A percentile compares a stretch with the other conserved stretches of the same genome.
These are phyloP conservation scores for Cladosporium sp. DNA, from an alignment of 2,329 filamentous ascomycete genomes.

Conservation along the genomic window DNA sequence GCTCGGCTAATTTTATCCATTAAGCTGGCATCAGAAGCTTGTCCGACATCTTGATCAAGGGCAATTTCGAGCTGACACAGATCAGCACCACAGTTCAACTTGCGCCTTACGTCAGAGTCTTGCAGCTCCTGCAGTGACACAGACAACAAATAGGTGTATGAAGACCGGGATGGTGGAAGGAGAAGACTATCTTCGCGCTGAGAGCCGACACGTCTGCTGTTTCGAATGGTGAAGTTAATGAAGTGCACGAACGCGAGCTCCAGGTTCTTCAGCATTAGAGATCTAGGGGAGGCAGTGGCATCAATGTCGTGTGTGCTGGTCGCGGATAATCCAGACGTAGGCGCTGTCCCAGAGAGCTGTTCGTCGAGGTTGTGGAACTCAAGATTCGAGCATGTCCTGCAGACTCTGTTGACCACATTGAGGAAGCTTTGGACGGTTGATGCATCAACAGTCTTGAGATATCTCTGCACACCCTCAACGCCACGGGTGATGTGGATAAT, in stretches of 20 bases:
- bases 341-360: not conserved
- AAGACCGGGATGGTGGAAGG: not conserved
- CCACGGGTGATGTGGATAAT: not conserved
- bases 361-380: not conserved
- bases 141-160: not conserved
- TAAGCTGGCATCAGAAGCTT: not conserved
- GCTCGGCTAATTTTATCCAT: not conserved
- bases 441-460: not conserved
- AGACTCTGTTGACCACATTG: not conserved
- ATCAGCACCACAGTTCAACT: constrained; percentile 1
- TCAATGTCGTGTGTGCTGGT: not conserved
- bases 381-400: not conserved
- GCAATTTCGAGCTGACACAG: not conserved
- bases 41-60: not conserved
- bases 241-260: constrained; percentile 5
- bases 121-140: not conserved
- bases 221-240: not conserved
- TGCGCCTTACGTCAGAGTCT: not conserved
- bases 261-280: not conserved
- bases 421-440: not conserved
- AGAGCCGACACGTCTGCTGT: not conserved
- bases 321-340: not conserved
- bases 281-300: not conserved
- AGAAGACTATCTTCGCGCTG: constrained; percentile 1
- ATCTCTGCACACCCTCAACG: not conserved